These are phyloP conservation scores for Stereocaulon alpinum DNA, from an alignment of 495 filamentous ascomycete species.

Conservation along the genomic window DNA sequence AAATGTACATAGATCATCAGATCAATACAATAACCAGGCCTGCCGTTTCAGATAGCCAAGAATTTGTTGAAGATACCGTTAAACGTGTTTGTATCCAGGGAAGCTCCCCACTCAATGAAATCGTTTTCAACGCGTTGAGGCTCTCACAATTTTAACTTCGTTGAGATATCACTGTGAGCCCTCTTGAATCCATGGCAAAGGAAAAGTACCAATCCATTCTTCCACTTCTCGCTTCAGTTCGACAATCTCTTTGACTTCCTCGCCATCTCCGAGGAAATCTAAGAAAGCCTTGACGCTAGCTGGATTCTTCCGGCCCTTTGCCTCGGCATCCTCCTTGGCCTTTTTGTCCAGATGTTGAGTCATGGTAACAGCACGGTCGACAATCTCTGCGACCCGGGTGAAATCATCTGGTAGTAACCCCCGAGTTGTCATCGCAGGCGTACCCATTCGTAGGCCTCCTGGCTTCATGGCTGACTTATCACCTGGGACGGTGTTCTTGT, in stretches of 20 bases:
- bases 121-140: constrained; percentile 3
- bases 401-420: constrained; percentile 86
- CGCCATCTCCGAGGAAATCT: constrained; percentile 71
- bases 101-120: neutral
- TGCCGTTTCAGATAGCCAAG: neutral
- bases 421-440: constrained; percentile 94
- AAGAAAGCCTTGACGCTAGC: constrained; percentile 74
- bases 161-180: constrained; percentile 14
- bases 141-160: neutral
- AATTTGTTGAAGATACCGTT: constrained; percentile 1
- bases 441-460: constrained; percentile 83
- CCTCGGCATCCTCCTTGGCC: constrained; percentile 63
- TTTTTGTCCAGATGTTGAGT: constrained; percentile 74
- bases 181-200: constrained; percentile 66
- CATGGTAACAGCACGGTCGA: constrained; percentile 83
- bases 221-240: constrained; percentile 81
- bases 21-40: neutral
- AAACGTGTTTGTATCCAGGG: neutral
- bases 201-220: constrained; percentile 91
- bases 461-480: constrained; percentile 89
- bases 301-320: constrained; percentile 67
- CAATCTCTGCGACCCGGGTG: constrained; percentile 77
- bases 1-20: neutral
- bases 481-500: constrained; percentile 98
- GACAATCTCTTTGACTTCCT: constrained; percentile 75